phyloP scores from a whole-genome alignment of 2,329 filamentous ascomycete species.

The Paecilomyces dactylethromorphus region DNA sequence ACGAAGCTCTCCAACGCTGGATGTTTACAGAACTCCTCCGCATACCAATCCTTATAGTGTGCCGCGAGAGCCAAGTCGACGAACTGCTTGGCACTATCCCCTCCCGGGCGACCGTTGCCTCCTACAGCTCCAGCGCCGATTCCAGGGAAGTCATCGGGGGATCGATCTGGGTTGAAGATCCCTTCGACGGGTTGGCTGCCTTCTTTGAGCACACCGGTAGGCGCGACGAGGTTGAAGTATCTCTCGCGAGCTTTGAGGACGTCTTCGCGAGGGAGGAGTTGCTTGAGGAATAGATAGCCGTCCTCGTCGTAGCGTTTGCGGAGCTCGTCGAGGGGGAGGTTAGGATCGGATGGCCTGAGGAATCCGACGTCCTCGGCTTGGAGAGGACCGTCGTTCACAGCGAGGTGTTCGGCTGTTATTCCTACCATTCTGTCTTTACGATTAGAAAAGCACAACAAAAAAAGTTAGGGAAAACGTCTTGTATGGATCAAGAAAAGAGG shows the following conservation, averaged over 20 bases:
- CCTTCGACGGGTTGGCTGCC: conserved; percentile 47
- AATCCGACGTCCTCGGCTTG: conserved; percentile 37
- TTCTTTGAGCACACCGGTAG: conserved; percentile 52
- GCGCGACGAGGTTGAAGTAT: conserved; percentile 49
- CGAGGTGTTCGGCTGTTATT: conserved; percentile 19
- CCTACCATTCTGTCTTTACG: conserved; percentile 12
- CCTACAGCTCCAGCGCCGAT: conserved; percentile 47
- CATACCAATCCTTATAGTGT: conserved; percentile 49
- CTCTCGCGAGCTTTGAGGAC: conserved; percentile 46
- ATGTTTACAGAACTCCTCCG: conserved; percentile 49
- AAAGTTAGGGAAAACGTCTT: too few relatives aligned
- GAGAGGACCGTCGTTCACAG: conserved; percentile 43
- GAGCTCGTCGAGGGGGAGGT: conserved; percentile 43
- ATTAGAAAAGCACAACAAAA: not conserved
- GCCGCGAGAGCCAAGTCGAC: conserved; percentile 49
- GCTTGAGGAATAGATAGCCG: conserved; percentile 52
- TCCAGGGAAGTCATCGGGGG: conserved; percentile 42
- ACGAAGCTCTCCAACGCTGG: conserved; percentile 45
- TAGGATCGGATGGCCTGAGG: conserved; percentile 38
- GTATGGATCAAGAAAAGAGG: too few relatives aligned
- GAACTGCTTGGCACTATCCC: conserved; percentile 37
- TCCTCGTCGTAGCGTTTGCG: conserved; percentile 42
- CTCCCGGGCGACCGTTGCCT: conserved; percentile 42
- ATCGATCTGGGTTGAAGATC: conserved; percentile 44
- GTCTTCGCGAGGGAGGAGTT: conserved; percentile 46